Evolutionary conservation across 1,139 yeast genomes (phyloP).

Genomic region (Diutina ranongensis): DNA sequence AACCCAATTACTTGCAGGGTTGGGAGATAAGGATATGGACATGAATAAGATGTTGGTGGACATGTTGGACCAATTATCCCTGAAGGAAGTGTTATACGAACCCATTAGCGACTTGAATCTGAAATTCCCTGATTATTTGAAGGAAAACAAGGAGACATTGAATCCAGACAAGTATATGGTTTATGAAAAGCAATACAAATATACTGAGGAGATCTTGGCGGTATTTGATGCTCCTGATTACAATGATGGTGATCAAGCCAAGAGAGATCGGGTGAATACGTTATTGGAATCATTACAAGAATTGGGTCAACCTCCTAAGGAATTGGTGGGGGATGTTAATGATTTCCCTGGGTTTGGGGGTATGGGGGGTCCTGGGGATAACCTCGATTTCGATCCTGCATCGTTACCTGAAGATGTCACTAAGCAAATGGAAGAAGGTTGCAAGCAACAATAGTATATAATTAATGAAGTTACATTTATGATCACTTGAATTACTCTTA

Average conservation of each 20-base stretch:
- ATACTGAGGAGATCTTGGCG: constrained; percentile 40
- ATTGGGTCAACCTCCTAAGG: constrained; percentile 82
- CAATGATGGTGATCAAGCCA: constrained; percentile 22
- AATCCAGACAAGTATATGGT: constrained; percentile 36
- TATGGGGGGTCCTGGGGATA: constrained; percentile 15
- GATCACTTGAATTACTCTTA: background rate
- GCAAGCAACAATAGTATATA: constrained; percentile 1
- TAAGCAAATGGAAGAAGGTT: constrained; percentile 14
- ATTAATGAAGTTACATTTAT: background rate
- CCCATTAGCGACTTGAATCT: constrained; percentile 74
- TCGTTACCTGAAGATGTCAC: constrained; percentile 11
- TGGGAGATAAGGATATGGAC: constrained; percentile 40
- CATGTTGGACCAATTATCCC: constrained; percentile 73
- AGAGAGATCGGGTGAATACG: constrained; percentile 41
- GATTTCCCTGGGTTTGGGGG: constrained; percentile 47
- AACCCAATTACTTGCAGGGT: constrained; percentile 40
- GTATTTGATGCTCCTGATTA: constrained; percentile 48
- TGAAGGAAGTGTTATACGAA: constrained; percentile 79
- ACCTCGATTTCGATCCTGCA: constrained; percentile 10
- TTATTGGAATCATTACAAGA: constrained; percentile 66
- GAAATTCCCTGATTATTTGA: constrained; percentile 56
- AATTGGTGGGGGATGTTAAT: constrained; percentile 56
- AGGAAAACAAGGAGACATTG: constrained; percentile 33
- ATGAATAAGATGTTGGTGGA: constrained; percentile 58
- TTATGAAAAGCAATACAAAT: constrained; percentile 43